Percentiles rank a stretch among this genome's conserved stretches.
phyloP scores from a whole-genome alignment of 2,329 filamentous ascomycete species.

The Monilinia fructigena region DNA sequence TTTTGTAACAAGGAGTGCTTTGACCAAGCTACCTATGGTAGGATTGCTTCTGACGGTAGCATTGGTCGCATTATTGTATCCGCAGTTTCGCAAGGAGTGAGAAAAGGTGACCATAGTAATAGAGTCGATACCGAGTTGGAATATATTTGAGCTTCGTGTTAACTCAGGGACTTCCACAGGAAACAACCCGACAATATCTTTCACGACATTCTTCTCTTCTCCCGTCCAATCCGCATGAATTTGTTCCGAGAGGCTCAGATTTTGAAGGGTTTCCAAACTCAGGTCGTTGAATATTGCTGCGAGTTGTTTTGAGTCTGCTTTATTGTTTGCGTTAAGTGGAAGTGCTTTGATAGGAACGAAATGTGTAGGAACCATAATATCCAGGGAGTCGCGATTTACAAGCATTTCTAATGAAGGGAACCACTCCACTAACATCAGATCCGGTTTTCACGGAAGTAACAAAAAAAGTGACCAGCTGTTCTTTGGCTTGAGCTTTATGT shows the following conservation, averaged over 20 bases:
- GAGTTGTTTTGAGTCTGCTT: conserved; percentile 73
- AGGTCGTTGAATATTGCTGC: conserved; percentile 64
- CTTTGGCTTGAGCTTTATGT: conserved; percentile 70
- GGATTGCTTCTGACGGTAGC: conserved; percentile 66
- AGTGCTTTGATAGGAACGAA: conserved; percentile 69
- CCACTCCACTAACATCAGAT: conserved; percentile 43
- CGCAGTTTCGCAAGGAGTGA: conserved; percentile 59
- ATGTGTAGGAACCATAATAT: conserved; percentile 89
- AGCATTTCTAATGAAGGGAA: conserved; percentile 53
- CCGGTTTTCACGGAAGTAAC: conserved; percentile 41
- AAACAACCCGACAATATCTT: conserved; percentile 49
- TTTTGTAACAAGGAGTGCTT: conserved; percentile 31
- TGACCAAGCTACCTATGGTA: conserved; percentile 48
- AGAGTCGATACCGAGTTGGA: conserved; percentile 84
- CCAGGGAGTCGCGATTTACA: conserved; percentile 69
- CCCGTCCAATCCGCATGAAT: conserved; percentile 40
- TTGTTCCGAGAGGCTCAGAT: conserved; percentile 45
- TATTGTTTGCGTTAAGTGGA: conserved; percentile 86
- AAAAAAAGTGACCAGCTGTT: conserved; percentile 79
- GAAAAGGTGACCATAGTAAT: conserved; percentile 76
- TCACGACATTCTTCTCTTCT: conserved; percentile 50
- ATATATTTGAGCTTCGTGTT: conserved; percentile 65
- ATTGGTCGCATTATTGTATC: conserved; percentile 60
- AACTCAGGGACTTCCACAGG: conserved; percentile 42
- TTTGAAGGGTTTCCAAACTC: conserved; percentile 58